Base-by-base conservation (phyloP, 164 flowering plant species). In the Dillenia suffruticosa region DNA sequence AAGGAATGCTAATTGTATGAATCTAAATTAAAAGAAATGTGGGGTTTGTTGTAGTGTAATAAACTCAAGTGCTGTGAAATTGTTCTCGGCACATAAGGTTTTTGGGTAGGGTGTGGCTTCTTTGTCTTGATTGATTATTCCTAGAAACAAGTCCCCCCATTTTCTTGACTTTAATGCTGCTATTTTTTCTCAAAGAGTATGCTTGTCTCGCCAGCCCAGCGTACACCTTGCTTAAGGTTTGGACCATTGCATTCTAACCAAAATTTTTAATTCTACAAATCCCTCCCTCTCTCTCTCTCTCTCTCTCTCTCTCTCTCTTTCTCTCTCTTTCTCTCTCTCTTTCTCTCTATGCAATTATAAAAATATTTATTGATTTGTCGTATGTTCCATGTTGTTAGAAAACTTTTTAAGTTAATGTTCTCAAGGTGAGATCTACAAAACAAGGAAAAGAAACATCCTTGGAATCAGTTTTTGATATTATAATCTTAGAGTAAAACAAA, bases 131-230 rank as follows among this genome's bases (percentile, higher is more conserved):
- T 74, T 77, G 67, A 74, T 74, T 69, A 62, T 69, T 68, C 74
- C 75, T 66, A 70, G 72, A 72, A 58, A 66, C 40, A 32, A 32
- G 40, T 32, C 40, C 40, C 5, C 55, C 71, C 57, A 56, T 67
- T 63, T 53, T 67, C 68, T 68, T 65, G 72, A 75, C 78, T 74
- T 77, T 61, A 72, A 74, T 74, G 78, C 73, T 16, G 43, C 69
- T 67, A 58, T 57, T 57, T 67, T 56, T 24, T 57, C 47, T 57
- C 65, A 69, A 71, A n/a, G 63, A 56, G 72, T 54, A 77, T 73
- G 76, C 77, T 65, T 63, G 73, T 76, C 74, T 53, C 47, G 46
- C 54, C 50, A 63, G 40, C 40, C 40, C 40, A 26, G 5, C 40
- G 5, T 7, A 32, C 40, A 32, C 40, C 40, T 32, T 32, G 40